These are phyloP conservation scores for Alopecurus myosuroides DNA, from an alignment of 176 grass and related monocot genomes.

Conservation along the genomic window DNA sequence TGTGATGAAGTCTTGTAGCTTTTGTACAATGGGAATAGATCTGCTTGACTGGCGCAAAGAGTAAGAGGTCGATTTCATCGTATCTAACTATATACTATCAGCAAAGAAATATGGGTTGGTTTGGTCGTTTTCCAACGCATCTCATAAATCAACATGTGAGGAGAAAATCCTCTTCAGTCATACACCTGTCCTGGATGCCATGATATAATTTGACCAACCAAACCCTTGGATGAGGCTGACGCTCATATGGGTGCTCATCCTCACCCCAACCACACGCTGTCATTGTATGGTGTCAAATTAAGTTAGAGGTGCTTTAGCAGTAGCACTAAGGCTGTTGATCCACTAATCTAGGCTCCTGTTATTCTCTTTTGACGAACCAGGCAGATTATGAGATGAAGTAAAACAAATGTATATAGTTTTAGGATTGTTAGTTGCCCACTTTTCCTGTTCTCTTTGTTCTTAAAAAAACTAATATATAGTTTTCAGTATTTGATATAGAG, in stretches of 20 bases:
- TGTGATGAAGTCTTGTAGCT: not conserved
- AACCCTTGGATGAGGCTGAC: not conserved
- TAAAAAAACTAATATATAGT: not conserved
- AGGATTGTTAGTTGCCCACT: not conserved
- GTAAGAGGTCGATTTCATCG: not conserved
- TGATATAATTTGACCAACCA: not conserved
- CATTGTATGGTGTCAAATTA: not conserved
- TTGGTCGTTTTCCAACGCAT: not conserved
- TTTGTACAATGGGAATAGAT: not conserved
- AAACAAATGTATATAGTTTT: not conserved
- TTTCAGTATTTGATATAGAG: not conserved
- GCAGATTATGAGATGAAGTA: not conserved
- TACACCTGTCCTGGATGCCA: not conserved
- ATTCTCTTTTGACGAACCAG: not conserved
- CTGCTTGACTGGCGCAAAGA: not conserved
- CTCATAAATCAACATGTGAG: not conserved
- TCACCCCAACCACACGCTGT: not conserved
- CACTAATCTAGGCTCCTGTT: not conserved
- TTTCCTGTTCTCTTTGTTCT: not conserved
- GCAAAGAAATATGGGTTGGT: not conserved
- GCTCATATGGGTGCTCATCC: not conserved
- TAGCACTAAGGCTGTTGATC: not conserved
- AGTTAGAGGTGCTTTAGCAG: not conserved
- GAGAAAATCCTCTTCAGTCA: not conserved
- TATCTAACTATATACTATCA: not conserved